phyloP scores from a whole-genome alignment of 129 eudicot species.

The Artemisia annua region DNA sequence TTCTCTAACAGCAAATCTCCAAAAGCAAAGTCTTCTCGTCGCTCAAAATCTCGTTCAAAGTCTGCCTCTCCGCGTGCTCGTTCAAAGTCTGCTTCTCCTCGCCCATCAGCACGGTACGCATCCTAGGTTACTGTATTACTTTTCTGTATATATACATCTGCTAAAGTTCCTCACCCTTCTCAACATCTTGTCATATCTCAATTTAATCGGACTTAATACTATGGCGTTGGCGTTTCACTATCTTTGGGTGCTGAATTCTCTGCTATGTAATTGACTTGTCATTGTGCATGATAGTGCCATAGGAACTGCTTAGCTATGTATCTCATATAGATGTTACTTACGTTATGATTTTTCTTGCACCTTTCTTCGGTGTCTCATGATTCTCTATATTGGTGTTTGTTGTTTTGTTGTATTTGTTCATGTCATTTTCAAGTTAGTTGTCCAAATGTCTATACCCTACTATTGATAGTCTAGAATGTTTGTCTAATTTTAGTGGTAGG shows the following conservation, averaged over 20 bases:
- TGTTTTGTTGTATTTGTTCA: not conserved
- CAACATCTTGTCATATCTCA: not conserved
- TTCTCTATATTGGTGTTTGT: not conserved
- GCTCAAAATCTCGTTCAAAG: conserved; percentile 83
- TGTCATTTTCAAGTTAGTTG: not conserved
- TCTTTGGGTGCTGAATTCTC: not conserved
- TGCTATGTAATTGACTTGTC: not conserved
- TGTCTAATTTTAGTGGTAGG: not conserved
- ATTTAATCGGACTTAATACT: not conserved
- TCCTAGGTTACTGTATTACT: not conserved
- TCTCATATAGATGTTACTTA: not conserved
- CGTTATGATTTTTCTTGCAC: not conserved
- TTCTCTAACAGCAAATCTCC: conserved; percentile 70
- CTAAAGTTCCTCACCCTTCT: not conserved
- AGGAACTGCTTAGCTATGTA: not conserved
- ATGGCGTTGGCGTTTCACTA: not conserved
- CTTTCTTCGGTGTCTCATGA: not conserved
- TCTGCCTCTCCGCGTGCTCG: conserved; percentile 67
- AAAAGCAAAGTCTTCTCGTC: conserved; percentile 73
- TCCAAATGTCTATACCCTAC: not conserved
- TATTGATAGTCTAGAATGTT: not conserved
- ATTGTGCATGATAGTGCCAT: not conserved
- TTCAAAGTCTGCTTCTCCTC: conserved; percentile 64
- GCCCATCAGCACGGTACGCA: conserved; percentile 61
- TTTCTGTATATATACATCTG: not conserved